Conservation (phyloP, 2,329 filamentous ascomycete species). For the Curvularia sp. region DNA sequence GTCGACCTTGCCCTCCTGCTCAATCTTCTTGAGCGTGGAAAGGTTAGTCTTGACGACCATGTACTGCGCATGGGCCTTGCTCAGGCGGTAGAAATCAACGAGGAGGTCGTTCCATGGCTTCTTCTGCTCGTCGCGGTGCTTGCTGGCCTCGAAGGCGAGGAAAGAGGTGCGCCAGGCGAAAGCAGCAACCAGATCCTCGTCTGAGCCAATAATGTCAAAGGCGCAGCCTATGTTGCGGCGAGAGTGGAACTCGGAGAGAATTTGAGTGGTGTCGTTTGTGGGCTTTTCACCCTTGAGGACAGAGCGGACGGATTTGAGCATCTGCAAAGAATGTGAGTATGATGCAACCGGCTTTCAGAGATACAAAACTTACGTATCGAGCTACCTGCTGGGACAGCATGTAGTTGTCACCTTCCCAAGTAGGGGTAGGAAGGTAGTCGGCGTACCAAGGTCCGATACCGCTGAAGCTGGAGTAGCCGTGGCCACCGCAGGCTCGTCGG, state of each 20-base stretch:
- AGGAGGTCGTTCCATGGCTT: constrained; percentile 77
- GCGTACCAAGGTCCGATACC: constrained; percentile 79
- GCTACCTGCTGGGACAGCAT: constrained; percentile 83
- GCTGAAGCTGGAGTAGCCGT: constrained; percentile 77
- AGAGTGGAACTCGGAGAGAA: constrained; percentile 69
- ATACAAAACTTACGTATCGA: constrained; percentile 63
- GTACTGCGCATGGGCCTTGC: constrained; percentile 78
- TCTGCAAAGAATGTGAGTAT: constrained; percentile 45
- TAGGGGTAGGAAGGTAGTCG: constrained; percentile 75
- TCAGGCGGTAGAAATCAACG: constrained; percentile 79
- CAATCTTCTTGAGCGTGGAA: constrained; percentile 65
- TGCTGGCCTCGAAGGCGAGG: constrained; percentile 77
- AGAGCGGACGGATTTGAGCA: constrained; percentile 76
- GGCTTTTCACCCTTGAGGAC: constrained; percentile 71
- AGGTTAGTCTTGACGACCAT: constrained; percentile 83
- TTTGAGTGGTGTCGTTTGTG: constrained; percentile 72
- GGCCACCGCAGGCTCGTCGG: constrained; percentile 77
- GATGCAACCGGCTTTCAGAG: neutral
- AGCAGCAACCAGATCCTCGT: constrained; percentile 73
- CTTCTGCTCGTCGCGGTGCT: constrained; percentile 77
- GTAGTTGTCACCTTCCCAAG: constrained; percentile 83
- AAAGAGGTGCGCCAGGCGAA: constrained; percentile 79
- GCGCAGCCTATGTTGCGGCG: constrained; percentile 74
- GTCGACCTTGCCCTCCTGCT: constrained; percentile 63
- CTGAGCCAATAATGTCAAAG: constrained; percentile 75